Base-by-base conservation (phyloP, 1,139 yeast genomes). In the Spathaspora sp. region DNA sequence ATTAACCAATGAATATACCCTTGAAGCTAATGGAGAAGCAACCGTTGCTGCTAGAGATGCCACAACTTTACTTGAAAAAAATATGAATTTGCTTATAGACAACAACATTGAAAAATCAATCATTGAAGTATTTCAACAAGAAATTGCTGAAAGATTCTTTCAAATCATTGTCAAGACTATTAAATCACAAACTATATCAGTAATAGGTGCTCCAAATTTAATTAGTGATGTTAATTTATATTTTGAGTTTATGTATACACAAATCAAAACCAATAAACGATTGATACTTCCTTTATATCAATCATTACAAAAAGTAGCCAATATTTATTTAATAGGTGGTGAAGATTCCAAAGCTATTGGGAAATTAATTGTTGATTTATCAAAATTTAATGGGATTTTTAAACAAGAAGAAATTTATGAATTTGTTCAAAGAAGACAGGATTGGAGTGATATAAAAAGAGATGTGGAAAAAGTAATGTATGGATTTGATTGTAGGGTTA, bases 401-500 rank as follows among this genome's bases (percentile, higher is more conserved):
- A 82, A 85, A 37, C 96, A 95, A 43, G 99, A 93, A 56, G 99
- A 93, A 56, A 86, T 93, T 24, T 87, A 89, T 58, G 97, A 90
- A 59, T 88, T 91, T 68, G 96, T 90, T 3, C 93, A 88, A 57
- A 73, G 96, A 51, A 73, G 99, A 47, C 79, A 83, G 41, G 99
- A 93, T 60, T 93, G 99, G 99, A 66, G 78, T 0, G 60, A 72
- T 40, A 88, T 93, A 38, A 82, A 81, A 54, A 74, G 76, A 51
- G 89, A 87, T 48, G 98, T 93, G 5, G 98, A 93, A 62, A 89
- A 86, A 61, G 93, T 89, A n/a, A 88, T 93, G 84, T 93, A 90
- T 59, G 99, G 99, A 0, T 75, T 90, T 47, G 88, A 85, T 63
- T 83, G 95, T 72, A 60, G 63, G 1, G 67, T 81, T 34, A 62